Base-by-base conservation (phyloP, 768 basidiomycete species). In the Leccinum obscurum region DNA sequence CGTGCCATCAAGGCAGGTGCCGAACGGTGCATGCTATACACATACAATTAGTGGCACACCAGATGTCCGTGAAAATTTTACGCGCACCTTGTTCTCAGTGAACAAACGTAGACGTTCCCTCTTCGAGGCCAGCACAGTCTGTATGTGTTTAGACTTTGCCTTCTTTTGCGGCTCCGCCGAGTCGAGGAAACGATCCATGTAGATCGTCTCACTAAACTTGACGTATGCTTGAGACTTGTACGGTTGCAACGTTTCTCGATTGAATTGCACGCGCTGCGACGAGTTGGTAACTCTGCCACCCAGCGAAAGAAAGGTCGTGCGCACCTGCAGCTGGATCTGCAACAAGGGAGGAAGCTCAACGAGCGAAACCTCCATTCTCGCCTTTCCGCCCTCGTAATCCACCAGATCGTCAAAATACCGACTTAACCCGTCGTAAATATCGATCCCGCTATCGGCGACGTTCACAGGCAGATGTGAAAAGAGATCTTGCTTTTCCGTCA, bases 201-300 rank as follows among this genome's bases (percentile, higher is more conserved):
- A 88, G 14, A 99, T 80, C 10, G 85, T 90, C 73, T 95, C 91
- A 17, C 82, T 86, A 70, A 96, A 97, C 67, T 88, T 90, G 64
- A 99, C 89, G 72, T 94, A 96, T 4, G 93, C 94, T 69, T 99
- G 96, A 6, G 92, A 94, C 74, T 99, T 99, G 80, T 92, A 94
- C 15, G 94, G 88, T 64, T 95, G 91, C 57, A 93, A 81, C 1
- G 90, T 93, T 65, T 93, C 89, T 9, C 93, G 85, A 70, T 98
- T 93, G 77, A 94, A 98, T 81, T 96, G 94, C 4, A 94, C 95
- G 59, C 95, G 80, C 93, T 95, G 65, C 20, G 24, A 54, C 52
- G 52, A 62, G 55, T 65, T 13, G 46, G 55, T 61, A 55, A 59
- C 17, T n/a, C 52, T 52, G 52, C 28, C 24, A 11, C 20, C 10